Evolutionary conservation across 2,329 filamentous ascomycete genomes (phyloP).

Genomic region (Phyllosticta paracitricarpa): DNA sequence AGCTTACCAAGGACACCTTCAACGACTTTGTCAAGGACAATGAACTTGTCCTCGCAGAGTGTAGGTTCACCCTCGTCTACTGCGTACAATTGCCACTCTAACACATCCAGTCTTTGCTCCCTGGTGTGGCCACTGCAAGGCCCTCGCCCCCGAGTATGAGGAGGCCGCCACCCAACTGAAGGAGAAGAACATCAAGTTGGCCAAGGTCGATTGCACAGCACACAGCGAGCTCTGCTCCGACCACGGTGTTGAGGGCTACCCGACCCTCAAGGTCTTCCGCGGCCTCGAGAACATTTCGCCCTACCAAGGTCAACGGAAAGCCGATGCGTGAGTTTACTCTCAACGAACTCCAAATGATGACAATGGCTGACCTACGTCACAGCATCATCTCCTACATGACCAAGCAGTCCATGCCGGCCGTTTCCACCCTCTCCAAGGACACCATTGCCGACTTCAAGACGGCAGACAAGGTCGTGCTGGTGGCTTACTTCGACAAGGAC

Average conservation of each 20-base stretch:
- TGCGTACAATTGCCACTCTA: conserved; percentile 21
- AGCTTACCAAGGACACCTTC: conserved; percentile 81
- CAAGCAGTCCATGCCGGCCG: conserved; percentile 91
- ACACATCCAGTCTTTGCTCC: conserved; percentile 70
- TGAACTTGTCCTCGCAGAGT: conserved; percentile 87
- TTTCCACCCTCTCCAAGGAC: conserved; percentile 71
- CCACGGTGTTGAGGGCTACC: conserved; percentile 92
- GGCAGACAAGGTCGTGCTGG: conserved; percentile 88
- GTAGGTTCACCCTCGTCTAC: conserved; percentile 43
- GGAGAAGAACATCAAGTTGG: conserved; percentile 77
- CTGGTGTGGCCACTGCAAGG: conserved; percentile 98
- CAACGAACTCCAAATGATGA: background rate
- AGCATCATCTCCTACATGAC: conserved; percentile 81
- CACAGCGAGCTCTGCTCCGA: conserved; percentile 84
- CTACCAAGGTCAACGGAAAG: conserved; percentile 85
- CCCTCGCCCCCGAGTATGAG: conserved; percentile 86
- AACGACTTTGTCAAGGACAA: conserved; percentile 75
- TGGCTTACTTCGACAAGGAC: conserved; percentile 73
- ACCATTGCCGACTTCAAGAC: conserved; percentile 94
- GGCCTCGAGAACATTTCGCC: conserved; percentile 70
- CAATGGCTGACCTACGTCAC: conserved; percentile 11
- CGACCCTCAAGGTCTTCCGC: conserved; percentile 98
- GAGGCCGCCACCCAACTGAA: conserved; percentile 74
- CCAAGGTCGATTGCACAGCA: conserved; percentile 91
- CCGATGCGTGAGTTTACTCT: conserved; percentile 47